Percentiles rank a stretch among this genome's conserved stretches.
Evolutionary conservation across 768 basidiomycete species (phyloP).

Genomic region (Macrolepiota albuminosa): DNA sequence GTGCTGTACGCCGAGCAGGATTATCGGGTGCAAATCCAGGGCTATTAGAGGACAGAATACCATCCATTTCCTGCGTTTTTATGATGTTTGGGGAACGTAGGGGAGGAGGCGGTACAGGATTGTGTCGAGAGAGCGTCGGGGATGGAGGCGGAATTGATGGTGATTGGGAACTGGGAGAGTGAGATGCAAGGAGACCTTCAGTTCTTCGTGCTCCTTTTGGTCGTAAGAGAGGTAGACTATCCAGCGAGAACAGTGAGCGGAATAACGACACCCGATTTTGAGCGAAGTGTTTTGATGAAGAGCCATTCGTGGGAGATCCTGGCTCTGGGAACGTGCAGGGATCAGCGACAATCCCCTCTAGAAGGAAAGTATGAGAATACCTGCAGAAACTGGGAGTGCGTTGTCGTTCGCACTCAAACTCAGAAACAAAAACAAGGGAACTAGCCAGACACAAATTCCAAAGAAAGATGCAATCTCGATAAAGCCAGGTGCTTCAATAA

Average conservation of each 20-base stretch:
- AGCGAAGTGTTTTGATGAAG: conserved; percentile 21
- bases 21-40: conserved; percentile 34
- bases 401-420: conserved; percentile 97
- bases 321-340: conserved; percentile 23
- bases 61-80: conserved; percentile 28
- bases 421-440: conserved; percentile 91
- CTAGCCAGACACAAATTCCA: conserved; percentile 80
- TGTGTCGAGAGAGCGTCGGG: conserved; percentile 19
- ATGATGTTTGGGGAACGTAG: conserved; percentile 35
- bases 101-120: conserved; percentile 19
- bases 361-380: conserved; percentile 23
- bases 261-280: conserved; percentile 54
- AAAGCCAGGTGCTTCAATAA: conserved; percentile 42
- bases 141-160: conserved; percentile 28
- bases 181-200: conserved; percentile 71
- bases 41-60: conserved; percentile 20
- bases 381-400: conserved; percentile 73
- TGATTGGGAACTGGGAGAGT: conserved; percentile 38
- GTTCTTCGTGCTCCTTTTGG: conserved; percentile 40
- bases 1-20: conserved; percentile 33
- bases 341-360: background rate
- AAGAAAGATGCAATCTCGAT: conserved; percentile 82
- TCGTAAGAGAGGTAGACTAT: conserved; percentile 36
- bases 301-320: conserved; percentile 32
- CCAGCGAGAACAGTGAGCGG: conserved; percentile 54